Conservation (phyloP, 768 basidiomycete genomes). For the Amanita phalloides region DNA sequence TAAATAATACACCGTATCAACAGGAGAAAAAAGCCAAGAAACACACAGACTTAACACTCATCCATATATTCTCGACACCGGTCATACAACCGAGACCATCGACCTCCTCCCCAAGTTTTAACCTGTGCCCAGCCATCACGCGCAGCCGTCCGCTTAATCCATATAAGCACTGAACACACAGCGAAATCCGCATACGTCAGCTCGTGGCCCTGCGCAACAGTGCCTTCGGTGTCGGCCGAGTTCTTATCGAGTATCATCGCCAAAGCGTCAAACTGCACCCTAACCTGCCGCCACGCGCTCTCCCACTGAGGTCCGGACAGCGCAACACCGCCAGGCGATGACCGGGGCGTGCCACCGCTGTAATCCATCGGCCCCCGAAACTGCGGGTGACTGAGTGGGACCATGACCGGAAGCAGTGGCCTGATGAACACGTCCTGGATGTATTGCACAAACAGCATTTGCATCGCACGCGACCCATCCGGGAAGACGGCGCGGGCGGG, state of each 20-base stretch:
- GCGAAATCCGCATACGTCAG: constrained; percentile 69
- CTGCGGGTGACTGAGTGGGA: constrained; percentile 55
- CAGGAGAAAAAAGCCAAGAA: background rate
- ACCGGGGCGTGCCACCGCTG: constrained; percentile 3
- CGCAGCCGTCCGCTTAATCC: constrained; percentile 65
- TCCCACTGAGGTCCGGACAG: constrained; percentile 39
- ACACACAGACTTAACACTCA: constrained; percentile 23
- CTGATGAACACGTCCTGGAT: constrained; percentile 55
- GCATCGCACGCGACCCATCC: constrained; percentile 57
- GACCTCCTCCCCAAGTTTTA: constrained; percentile 57
- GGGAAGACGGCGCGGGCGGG: constrained; percentile 65
- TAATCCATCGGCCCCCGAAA: constrained; percentile 19
- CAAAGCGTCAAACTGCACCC: constrained; percentile 57
- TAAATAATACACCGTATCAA: too few relatives aligned
- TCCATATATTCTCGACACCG: constrained; percentile 62
- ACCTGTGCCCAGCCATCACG: constrained; percentile 65
- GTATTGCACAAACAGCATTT: constrained; percentile 60
- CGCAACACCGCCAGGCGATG: constrained; percentile 7
- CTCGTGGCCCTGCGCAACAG: constrained; percentile 54
- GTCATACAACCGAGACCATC: constrained; percentile 56
- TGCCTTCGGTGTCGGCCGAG: constrained; percentile 46
- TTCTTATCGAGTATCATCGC: constrained; percentile 63
- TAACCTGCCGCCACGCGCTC: constrained; percentile 52
- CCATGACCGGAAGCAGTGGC: constrained; percentile 59
- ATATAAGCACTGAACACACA: constrained; percentile 59